Base-by-base conservation (phyloP, 352 stramenopile genomes). In the Phytophthora sp. region DNA sequence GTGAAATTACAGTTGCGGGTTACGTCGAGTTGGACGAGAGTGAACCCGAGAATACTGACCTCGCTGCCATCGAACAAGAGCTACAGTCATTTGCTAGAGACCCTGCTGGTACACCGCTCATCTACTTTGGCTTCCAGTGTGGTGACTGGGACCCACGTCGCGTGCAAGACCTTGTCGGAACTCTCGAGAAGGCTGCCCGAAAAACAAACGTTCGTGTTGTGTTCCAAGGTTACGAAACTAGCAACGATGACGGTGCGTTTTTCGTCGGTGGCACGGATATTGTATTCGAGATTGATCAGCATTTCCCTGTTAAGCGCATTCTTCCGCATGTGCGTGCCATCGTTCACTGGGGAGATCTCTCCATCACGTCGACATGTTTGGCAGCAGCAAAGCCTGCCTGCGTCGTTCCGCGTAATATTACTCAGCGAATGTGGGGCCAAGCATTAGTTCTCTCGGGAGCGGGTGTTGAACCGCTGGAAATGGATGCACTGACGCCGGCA, bases 261-360 rank as follows among this genome's bases (percentile, higher is more conserved):
- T 74, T 77, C 33, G 64, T 77, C n/a, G 57, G 69, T 51, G 71
- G 61, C 4, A 83, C 63, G 6, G 60, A 75, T 7, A 50, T 53
- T 9, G 69, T 90, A 30, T 70, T 88, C n/a, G 76, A 89, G 49
- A 73, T 90, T 23, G 70, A 77, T 31, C 66, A 72, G 52, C 41
- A 73, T 7, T 78, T 79, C 20, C 72, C 74, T 15, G 50, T 79
- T 7, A 74, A 75, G 33, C 42, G 69, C 12, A 73, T 90, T 35
- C 60, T 87, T 42, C 58, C 63, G 1, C 53, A 74, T 29, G 80
- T 84, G 26, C 20, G 67, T 41, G 71, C 70, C 23, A 57, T 77
- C 1, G 46, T 89, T 7, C 82, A 91, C 57, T 91, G 72, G 78
- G 80, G 82, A 26, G 79, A 89, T 33, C 38, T 76, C 1, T 88